A percentile compares a stretch with the other conserved stretches of the same genome.
phyloP scores from a whole-genome alignment of 306 rosid species.

The Gillenia trifoliata region DNA sequence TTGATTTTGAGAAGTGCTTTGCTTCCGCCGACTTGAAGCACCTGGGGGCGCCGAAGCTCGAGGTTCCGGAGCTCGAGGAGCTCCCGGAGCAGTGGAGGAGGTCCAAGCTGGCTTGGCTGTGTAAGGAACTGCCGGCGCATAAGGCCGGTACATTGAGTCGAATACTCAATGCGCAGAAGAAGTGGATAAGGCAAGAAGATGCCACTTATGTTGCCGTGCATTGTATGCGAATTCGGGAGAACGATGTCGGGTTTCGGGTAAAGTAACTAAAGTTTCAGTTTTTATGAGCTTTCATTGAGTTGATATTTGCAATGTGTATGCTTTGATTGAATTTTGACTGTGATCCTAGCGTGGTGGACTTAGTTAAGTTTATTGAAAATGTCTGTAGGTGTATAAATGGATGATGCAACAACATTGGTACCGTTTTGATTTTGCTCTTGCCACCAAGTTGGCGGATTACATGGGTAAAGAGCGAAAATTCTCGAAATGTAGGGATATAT shows the following conservation, averaged over 20 bases:
- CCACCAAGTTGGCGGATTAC: conserved; percentile 85
- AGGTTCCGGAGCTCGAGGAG: conserved; percentile 45
- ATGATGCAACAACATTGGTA: conserved; percentile 86
- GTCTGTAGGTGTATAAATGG: conserved; percentile 83
- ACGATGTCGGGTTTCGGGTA: conserved; percentile 66
- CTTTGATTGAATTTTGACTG: no score
- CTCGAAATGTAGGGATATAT: conserved; percentile 86
- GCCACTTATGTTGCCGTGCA: conserved; percentile 67
- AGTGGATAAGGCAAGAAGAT: conserved; percentile 73
- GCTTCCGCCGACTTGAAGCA: conserved; percentile 36
- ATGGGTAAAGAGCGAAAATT: conserved; percentile 87
- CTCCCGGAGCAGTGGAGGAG: conserved; percentile 62
- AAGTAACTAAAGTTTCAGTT: not conserved
- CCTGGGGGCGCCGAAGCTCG: conserved; percentile 30
- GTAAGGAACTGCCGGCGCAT: conserved; percentile 51
- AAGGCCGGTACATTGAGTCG: conserved; percentile 41
- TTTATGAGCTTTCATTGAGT: not conserved
- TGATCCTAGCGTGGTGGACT: no score
- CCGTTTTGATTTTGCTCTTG: conserved; percentile 77
- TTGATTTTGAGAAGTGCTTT: conserved; percentile 26
- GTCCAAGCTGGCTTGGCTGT: conserved; percentile 61
- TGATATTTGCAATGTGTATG: not conserved
- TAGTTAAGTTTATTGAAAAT: not conserved
- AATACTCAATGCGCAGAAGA: conserved; percentile 73
- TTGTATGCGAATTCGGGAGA: conserved; percentile 83